A percentile compares a stretch with the other conserved stretches of the same genome.
Evolutionary conservation across 176 grass and related monocot genomes (phyloP).

Genomic region (Hordeum marinum): DNA sequence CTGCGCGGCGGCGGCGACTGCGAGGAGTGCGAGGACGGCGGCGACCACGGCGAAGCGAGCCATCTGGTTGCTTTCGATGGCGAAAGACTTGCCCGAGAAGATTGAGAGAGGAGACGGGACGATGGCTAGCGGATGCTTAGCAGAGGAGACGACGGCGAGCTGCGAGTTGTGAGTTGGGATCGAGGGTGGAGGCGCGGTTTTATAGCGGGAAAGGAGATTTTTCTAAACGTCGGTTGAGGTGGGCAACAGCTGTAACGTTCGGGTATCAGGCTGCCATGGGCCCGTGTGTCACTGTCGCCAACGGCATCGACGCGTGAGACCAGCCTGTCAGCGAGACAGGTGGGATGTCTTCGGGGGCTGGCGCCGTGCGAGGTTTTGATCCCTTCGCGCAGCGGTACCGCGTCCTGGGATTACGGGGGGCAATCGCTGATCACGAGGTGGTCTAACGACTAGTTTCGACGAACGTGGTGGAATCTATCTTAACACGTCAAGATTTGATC

Average conservation of each 20-base stretch:
- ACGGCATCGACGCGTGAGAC: background rate
- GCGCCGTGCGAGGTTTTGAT: background rate
- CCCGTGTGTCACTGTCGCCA: background rate
- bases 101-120: background rate
- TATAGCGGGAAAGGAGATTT: constrained; percentile 5
- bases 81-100: background rate
- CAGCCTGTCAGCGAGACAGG: background rate
- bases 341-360: background rate
- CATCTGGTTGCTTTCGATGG: background rate
- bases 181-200: background rate
- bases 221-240: background rate
- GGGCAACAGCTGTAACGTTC: constrained; percentile 2
- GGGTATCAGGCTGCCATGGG: background rate
- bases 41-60: constrained; percentile 19
- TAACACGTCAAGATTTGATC: background rate
- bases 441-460: constrained; percentile 17
- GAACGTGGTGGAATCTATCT: background rate
- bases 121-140: background rate
- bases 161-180: background rate
- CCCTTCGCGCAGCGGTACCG: background rate
- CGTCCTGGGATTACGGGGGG: background rate
- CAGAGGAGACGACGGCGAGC: background rate
- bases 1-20: constrained; percentile 27
- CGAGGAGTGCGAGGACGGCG: constrained; percentile 25
- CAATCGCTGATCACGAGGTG: background rate